These are phyloP conservation scores for Septoria petroselini DNA, from an alignment of 2,329 filamentous ascomycete genomes.

Conservation along the genomic window DNA sequence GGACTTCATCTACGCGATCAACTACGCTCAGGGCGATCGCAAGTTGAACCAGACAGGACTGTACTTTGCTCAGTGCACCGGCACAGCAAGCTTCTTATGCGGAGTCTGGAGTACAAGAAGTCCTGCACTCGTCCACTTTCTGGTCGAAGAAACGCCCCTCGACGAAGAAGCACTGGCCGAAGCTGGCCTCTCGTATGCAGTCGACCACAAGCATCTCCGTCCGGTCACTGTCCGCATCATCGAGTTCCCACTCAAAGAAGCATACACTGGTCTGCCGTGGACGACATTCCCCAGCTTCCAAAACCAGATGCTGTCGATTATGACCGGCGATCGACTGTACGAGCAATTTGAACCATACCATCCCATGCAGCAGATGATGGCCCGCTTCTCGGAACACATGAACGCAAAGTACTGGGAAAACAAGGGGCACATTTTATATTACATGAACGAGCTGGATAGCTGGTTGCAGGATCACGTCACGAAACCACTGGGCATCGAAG, in stretches of 20 bases:
- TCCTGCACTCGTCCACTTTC: slow-evolving; percentile 23
- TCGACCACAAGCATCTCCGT: slow-evolving; percentile 1
- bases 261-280: slow-evolving; percentile 18
- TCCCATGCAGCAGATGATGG: slow-evolving; percentile 10
- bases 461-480: slow-evolving; percentile 20
- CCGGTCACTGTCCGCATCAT: slow-evolving; percentile 23
- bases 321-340: slow-evolving; percentile 20
- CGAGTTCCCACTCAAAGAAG: slow-evolving; percentile 21
- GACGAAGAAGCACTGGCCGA: slow-evolving; percentile 6
- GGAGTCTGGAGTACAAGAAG: slow-evolving; percentile 21
- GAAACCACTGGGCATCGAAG: slow-evolving; percentile 16
- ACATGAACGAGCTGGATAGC: slow-evolving; percentile 15
- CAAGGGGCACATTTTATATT: slow-evolving; percentile 9
- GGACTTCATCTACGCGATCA: slow-evolving; percentile 17
- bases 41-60: slow-evolving; percentile 20
- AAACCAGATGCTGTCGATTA: slow-evolving; percentile 22
- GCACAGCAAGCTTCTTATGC: slow-evolving; percentile 21
- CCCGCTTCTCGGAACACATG: slow-evolving; percentile 21
- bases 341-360: slow-evolving; percentile 24
- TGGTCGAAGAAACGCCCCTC: slow-evolving; percentile 18
- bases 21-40: slow-evolving; percentile 16
- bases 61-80: slow-evolving; percentile 19
- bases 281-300: slow-evolving; percentile 17
- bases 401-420: slow-evolving; percentile 16
- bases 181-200: slow-evolving; percentile 15